These are phyloP conservation scores for Hyphopichia wangnamkhiaoensis DNA, from an alignment of 1,139 yeast species.

Conservation along the genomic window DNA sequence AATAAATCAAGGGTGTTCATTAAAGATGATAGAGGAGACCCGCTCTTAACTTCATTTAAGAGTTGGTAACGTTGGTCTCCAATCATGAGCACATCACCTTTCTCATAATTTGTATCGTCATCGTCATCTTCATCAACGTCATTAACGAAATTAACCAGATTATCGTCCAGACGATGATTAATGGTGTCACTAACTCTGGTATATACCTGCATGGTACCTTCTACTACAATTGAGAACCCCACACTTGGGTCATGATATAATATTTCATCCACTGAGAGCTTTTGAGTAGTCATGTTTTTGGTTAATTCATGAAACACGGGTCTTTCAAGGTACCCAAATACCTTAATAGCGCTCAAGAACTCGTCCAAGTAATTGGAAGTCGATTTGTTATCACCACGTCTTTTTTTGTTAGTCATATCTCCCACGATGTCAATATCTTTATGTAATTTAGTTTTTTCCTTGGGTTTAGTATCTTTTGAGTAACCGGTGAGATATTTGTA, in stretches of 20 bases:
- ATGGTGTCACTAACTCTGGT: conserved; percentile 47
- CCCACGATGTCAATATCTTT: conserved; percentile 22
- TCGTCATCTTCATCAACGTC: conserved; percentile 15
- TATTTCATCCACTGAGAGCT: conserved; percentile 74
- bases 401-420: conserved; percentile 31
- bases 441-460: conserved; percentile 10
- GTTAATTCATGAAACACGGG: conserved; percentile 93
- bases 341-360: conserved; percentile 85
- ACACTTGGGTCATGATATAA: conserved; percentile 69
- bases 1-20: conserved; percentile 74
- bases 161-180: not conserved
- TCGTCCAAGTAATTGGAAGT: conserved; percentile 70
- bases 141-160: conserved; percentile 8
- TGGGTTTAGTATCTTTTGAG: conserved; percentile 26
- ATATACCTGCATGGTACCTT: conserved; percentile 83
- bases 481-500: conserved; percentile 42
- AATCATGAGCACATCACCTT: conserved; percentile 44
- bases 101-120: conserved; percentile 28
- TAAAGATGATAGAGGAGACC: conserved; percentile 82
- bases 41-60: conserved; percentile 81
- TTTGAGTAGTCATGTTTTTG: conserved; percentile 87
- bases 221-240: conserved; percentile 94
- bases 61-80: conserved; percentile 67
- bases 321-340: conserved; percentile 89
- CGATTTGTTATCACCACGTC: conserved; percentile 21